Base-by-base conservation (phyloP, 1,284 basidiomycete genomes). In the Austroboletus rostrupii region DNA sequence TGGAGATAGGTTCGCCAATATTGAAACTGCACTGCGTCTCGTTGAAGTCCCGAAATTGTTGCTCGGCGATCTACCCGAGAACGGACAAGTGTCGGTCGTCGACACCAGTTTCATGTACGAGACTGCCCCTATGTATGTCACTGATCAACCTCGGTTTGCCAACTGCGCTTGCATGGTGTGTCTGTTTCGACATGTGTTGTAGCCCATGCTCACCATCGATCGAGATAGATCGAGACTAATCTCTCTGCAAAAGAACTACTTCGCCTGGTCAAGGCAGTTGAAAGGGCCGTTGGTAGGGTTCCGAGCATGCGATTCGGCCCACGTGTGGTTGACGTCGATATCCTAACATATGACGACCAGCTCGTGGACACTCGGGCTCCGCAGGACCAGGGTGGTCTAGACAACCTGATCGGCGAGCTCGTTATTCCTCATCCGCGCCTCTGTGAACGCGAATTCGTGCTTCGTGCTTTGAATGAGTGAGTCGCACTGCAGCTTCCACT, bases 31-130 rank as follows among this genome's bases (percentile, higher is more conserved):
- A 6, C 13, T 61, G 12, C 55, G 55, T n/a, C 60, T 62, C 17
- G 51, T 60, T 17, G 64, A 65, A 31, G 38, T 40, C 3, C 58
- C 62, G 0, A 45, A 14, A 4, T 19, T 43, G 3, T 31, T 73
- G 17, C 45, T 72, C 2, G 44, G 45, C 1, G 52, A 62, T 54
- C 14, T 58, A 38, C 47, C 61, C 4, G 51, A 58, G 2, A 58
- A 63, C 12, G 53, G 55, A 1, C 53, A 59, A 17, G 69, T 84
- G 5, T 64, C 61, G 14, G 71, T 95, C 14, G 70, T 88, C 23
- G 78, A 91, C 57, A 95, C 92, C 0, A 94, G 92, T 63, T 92
- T 95, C 70, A 69, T 99, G 71, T 99, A 99, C 66, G 89, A 97
- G 70, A 95, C 89, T 17, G 77, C 85, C 19, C 93, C 97, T 0